Percentiles rank a stretch among this genome's conserved stretches.
These are phyloP conservation scores for Candida nitratophila DNA, from an alignment of 805 yeast species.

Conservation along the genomic window DNA sequence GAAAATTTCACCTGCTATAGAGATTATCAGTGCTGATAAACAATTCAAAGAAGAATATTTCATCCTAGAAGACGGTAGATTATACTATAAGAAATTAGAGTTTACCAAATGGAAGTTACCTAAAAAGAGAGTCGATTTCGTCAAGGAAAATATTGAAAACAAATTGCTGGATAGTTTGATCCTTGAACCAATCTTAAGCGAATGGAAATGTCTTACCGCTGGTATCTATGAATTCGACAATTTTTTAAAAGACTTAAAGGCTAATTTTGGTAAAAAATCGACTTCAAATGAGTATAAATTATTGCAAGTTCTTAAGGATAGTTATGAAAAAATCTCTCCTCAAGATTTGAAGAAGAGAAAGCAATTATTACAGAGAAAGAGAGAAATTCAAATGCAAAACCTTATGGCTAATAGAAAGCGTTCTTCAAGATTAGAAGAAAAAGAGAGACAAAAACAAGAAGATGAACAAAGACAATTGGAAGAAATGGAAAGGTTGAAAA, in stretches of 20 bases:
- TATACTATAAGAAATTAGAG: slow-evolving; percentile 34
- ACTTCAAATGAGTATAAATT: slow-evolving; percentile 20
- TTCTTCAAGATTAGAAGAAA: slow-evolving; percentile 67
- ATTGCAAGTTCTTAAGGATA: slow-evolving; percentile 22
- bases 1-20: slow-evolving; percentile 16
- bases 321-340: slow-evolving; percentile 27
- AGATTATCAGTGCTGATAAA: slow-evolving; percentile 4
- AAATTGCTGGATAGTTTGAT: slow-evolving; percentile 5
- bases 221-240: slow-evolving; percentile 37
- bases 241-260: slow-evolving; percentile 23
- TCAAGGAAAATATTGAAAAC: slow-evolving; percentile 3
- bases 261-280: slow-evolving; percentile 15
- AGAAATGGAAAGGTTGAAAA: slow-evolving; percentile 37
- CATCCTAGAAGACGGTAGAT: slow-evolving; percentile 44
- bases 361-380: slow-evolving; percentile 46
- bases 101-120: slow-evolving; percentile 29
- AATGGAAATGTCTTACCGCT: slow-evolving; percentile 34
- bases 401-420: slow-evolving; percentile 64
- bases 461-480: slow-evolving; percentile 43
- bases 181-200: slow-evolving; percentile 27
- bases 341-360: slow-evolving; percentile 50
- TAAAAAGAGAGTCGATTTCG: slow-evolving; percentile 23
- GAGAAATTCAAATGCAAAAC: slow-evolving; percentile 56
- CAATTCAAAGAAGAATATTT: slow-evolving; percentile 19
- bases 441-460: slow-evolving; percentile 42